Percentiles rank a stretch among this genome's conserved stretches.
Conservation (phyloP, 2,329 filamentous ascomycete species). For the Aureobasidium sp. region DNA sequence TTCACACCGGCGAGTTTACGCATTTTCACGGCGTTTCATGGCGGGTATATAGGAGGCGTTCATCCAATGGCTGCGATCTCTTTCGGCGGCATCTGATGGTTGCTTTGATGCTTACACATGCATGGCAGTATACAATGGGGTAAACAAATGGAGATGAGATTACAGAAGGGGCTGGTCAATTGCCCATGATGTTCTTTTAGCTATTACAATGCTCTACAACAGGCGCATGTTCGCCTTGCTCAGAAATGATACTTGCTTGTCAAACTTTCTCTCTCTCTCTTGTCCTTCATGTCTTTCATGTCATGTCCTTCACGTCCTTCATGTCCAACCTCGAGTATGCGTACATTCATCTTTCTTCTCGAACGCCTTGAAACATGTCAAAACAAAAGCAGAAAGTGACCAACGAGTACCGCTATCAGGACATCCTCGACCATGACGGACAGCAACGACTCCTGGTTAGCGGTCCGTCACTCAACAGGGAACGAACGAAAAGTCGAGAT, state of each 20-base stretch:
- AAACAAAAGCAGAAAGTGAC: too few species aligned
- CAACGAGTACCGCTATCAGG: too few species aligned
- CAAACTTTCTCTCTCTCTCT: neutral
- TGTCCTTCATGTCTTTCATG: neutral
- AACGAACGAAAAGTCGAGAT: too few species aligned
- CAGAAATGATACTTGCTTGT: neutral
- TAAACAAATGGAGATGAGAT: neutral
- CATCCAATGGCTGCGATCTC: neutral
- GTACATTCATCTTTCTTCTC: too few species aligned
- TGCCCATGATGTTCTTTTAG: neutral
- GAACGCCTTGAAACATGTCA: too few species aligned
- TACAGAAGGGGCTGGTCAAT: neutral
- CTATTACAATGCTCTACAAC: neutral
- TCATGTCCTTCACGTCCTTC: too few species aligned
- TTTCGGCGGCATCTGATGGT: neutral
- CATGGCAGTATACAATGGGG: neutral
- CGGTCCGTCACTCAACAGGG: too few species aligned
- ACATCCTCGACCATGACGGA: too few species aligned
- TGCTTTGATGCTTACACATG: neutral
- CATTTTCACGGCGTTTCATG: slow-evolving; percentile 2
- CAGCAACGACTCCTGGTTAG: too few species aligned
- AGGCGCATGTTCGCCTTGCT: neutral
- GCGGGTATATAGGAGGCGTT: slow-evolving; percentile 12
- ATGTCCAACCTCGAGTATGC: too few species aligned
- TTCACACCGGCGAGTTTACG: neutral